A percentile compares a stretch with the other conserved stretches of the same genome.
These are phyloP conservation scores for California macrophylla DNA, from an alignment of 441 rosid genomes.

Conservation along the genomic window DNA sequence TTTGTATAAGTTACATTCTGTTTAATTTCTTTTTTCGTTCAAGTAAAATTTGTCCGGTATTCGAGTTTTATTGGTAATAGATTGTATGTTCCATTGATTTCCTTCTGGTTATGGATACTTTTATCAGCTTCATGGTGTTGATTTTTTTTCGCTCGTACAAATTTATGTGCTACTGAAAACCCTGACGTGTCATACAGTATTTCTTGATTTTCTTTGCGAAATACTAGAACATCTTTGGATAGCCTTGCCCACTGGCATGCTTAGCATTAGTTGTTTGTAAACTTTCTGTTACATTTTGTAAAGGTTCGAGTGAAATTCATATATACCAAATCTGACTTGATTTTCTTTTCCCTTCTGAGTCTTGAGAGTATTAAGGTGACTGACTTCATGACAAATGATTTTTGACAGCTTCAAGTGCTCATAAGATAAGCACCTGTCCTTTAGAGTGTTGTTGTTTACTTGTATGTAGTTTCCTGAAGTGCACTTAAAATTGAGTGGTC, in stretches of 20 bases:
- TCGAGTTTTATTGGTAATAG: not conserved
- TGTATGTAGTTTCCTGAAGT: not conserved
- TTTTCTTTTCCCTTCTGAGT: not conserved
- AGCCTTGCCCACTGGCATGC: not conserved
- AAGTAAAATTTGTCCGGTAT: not conserved
- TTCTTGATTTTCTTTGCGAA: not conserved
- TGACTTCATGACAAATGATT: not conserved
- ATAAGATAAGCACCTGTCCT: not conserved
- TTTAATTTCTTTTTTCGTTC: not conserved
- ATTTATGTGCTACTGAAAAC: not conserved
- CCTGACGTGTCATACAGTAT: not conserved
- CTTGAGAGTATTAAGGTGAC: not conserved
- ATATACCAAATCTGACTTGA: not conserved
- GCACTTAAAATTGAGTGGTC: not conserved
- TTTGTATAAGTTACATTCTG: not conserved
- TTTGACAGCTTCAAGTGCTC: not conserved
- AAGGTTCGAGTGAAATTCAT: not conserved
- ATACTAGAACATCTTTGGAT: not conserved
- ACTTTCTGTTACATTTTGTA: not conserved
- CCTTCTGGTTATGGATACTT: not conserved
- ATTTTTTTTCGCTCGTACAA: not conserved
- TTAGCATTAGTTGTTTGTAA: not conserved
- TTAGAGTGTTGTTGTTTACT: not conserved
- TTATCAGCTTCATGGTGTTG: not conserved
- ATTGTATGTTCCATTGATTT: not conserved